Evolutionary conservation across 495 filamentous ascomycete species (phyloP).

Genomic region (Oidiodendron maius): DNA sequence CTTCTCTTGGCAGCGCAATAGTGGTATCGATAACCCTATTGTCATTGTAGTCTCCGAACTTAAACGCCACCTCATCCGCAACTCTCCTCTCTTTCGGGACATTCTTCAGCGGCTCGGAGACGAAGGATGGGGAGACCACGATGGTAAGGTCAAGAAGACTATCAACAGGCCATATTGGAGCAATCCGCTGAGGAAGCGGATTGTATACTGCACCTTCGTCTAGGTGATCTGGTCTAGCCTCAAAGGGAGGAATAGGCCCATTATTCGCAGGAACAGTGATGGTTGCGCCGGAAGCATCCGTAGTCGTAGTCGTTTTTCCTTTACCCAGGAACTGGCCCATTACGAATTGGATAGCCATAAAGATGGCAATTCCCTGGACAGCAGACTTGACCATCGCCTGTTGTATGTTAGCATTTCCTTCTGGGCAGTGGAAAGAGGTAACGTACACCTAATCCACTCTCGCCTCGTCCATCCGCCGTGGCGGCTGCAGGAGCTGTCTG

Average conservation of each 20-base stretch:
- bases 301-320: slow-evolving; percentile 38
- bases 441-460: slow-evolving; percentile 20
- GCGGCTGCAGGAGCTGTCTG: slow-evolving; percentile 20
- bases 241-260: slow-evolving; percentile 56
- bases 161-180: slow-evolving; percentile 82
- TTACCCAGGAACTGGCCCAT: slow-evolving; percentile 44
- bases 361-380: slow-evolving; percentile 63
- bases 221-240: slow-evolving; percentile 52
- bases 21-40: slow-evolving; percentile 69
- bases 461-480: slow-evolving; percentile 13
- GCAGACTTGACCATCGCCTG: slow-evolving; percentile 49
- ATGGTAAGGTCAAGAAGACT: slow-evolving; percentile 76
- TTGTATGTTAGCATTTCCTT: slow-evolving; percentile 1
- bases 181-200: slow-evolving; percentile 65
- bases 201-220: slow-evolving; percentile 62
- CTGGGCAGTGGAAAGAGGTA: not conserved
- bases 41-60: slow-evolving; percentile 75
- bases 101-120: slow-evolving; percentile 58
- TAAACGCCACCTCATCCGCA: slow-evolving; percentile 74
- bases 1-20: slow-evolving; percentile 69
- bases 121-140: slow-evolving; percentile 72
- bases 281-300: slow-evolving; percentile 39
- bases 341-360: slow-evolving; percentile 59
- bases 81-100: slow-evolving; percentile 54
- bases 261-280: slow-evolving; percentile 37